These are phyloP conservation scores for Neonectria ditissima DNA, from an alignment of 2,329 filamentous ascomycete genomes.

Conservation along the genomic window DNA sequence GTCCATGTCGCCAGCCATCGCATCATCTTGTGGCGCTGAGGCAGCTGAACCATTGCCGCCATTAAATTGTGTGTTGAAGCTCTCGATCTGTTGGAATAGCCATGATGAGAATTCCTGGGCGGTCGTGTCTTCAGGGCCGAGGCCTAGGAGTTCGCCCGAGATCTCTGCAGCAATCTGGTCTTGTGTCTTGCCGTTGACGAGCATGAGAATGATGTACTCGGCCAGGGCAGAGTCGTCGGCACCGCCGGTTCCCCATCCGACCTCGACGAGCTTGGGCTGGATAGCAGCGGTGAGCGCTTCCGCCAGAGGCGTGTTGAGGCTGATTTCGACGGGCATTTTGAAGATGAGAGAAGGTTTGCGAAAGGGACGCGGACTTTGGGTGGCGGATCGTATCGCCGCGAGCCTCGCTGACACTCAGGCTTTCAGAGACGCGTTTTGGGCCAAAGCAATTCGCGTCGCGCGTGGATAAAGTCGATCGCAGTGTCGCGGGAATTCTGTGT, in stretches of 20 bases:
- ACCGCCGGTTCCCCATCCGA: conserved; percentile 88
- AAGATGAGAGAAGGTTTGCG: conserved; percentile 26
- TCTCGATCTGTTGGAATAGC: conserved; percentile 89
- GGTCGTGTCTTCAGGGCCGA: conserved; percentile 84
- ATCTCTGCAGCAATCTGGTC: conserved; percentile 90
- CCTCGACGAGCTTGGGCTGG: conserved; percentile 90
- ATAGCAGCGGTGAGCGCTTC: conserved; percentile 85
- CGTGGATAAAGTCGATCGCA: conserved; percentile 34
- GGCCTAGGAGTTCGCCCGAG: conserved; percentile 84
- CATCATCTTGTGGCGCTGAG: conserved; percentile 52
- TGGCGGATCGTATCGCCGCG: conserved; percentile 40
- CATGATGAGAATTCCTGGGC: conserved; percentile 88
- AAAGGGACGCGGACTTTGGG: conserved; percentile 26
- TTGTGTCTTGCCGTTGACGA: conserved; percentile 93
- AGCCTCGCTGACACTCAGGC: conserved; percentile 32
- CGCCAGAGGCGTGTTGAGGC: conserved; percentile 84
- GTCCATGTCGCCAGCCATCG: conserved; percentile 65
- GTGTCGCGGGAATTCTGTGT: conserved; percentile 19
- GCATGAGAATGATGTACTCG: conserved; percentile 97
- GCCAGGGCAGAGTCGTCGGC: conserved; percentile 84
- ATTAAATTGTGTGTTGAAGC: conserved; percentile 73
- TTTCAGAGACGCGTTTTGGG: conserved; percentile 41
- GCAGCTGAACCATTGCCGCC: conserved; percentile 53
- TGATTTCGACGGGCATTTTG: conserved; percentile 82
- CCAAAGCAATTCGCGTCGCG: conserved; percentile 44